phyloP scores from a whole-genome alignment of 192 early-diverging fungal species.

The Allomyces javanicus region DNA sequence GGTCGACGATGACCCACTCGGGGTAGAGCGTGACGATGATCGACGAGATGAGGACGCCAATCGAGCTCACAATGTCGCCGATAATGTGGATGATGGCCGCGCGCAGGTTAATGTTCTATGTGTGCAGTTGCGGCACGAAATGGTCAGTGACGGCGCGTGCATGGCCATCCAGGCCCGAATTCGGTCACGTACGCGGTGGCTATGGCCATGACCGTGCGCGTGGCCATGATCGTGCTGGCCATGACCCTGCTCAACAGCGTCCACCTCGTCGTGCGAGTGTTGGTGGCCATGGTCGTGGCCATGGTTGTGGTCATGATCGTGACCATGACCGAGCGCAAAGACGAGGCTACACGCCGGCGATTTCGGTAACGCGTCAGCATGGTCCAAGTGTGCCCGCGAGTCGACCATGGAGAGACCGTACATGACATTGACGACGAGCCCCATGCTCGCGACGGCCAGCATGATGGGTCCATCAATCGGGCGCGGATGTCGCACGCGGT shows the following conservation, averaged over 20 bases:
- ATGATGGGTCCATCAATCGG: conserved; percentile 47
- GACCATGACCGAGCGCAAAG: conserved; percentile 35
- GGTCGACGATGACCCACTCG: conserved; percentile 41
- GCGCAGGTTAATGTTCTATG: conserved; percentile 34
- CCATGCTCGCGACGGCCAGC: conserved; percentile 44
- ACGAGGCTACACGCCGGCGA: conserved; percentile 17
- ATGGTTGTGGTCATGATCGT: conserved; percentile 18
- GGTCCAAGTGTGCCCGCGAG: not conserved
- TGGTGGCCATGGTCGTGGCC: conserved; percentile 9
- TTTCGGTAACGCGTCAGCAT: conserved; percentile 12
- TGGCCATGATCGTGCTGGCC: conserved; percentile 11
- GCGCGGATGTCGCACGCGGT: conserved; percentile 38
- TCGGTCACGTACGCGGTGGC: conserved; percentile 5
- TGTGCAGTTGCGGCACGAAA: too few relatives aligned
- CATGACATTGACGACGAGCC: conserved; percentile 56
- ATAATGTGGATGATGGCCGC: conserved; percentile 14
- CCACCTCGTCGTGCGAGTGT: conserved; percentile 6
- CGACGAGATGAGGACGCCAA: conserved; percentile 58
- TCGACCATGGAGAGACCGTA: conserved; percentile 17
- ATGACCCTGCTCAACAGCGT: conserved; percentile 18
- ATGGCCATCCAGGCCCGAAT: too few relatives aligned
- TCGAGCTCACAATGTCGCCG: conserved; percentile 19
- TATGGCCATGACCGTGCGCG: conserved; percentile 22
- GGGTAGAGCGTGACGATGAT: conserved; percentile 42
- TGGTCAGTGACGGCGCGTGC: too few relatives aligned